Conservation (phyloP, 2,329 filamentous ascomycete genomes). For the Neonectria neomacrospora region DNA sequence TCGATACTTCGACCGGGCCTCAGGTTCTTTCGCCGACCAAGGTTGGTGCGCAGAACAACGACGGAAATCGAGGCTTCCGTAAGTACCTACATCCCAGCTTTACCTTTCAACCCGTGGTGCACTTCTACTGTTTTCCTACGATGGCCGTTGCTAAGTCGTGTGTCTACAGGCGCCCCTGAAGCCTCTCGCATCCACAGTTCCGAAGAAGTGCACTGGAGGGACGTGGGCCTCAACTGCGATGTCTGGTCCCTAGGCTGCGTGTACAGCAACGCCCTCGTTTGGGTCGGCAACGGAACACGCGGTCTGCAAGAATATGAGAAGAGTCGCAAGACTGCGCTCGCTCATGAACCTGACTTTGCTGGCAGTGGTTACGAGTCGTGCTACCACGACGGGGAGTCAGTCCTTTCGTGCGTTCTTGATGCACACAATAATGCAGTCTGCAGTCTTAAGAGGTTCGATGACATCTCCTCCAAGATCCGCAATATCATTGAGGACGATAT, state of each 20-base stretch:
- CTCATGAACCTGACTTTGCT: not conserved
- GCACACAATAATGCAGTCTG: not conserved
- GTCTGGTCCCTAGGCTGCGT: slow-evolving; percentile 36
- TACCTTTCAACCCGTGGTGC: too few relatives aligned
- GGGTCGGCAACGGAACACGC: slow-evolving; percentile 17
- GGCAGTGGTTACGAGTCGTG: slow-evolving; percentile 21
- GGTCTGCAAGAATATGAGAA: not conserved
- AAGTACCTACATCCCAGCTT: too few relatives aligned
- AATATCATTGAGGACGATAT: not conserved
- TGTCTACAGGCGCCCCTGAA: slow-evolving; percentile 24
- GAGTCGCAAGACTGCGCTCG: not conserved
- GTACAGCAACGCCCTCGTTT: slow-evolving; percentile 26
- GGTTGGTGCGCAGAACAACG: slow-evolving; percentile 6
- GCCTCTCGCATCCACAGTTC: not conserved
- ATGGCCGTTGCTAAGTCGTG: too few relatives aligned
- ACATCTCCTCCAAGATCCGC: not conserved
- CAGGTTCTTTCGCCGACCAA: not conserved
- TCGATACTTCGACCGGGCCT: slow-evolving; percentile 13
- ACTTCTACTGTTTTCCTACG: too few relatives aligned
- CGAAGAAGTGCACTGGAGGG: not conserved
- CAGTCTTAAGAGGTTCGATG: not conserved
- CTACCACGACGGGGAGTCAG: slow-evolving; percentile 21
- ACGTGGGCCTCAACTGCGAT: slow-evolving; percentile 1
- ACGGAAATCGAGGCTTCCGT: slow-evolving; percentile 28
- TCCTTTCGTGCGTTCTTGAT: not conserved